These are phyloP conservation scores for Naegleria lovaniensis DNA, from an alignment of 208 protist genomes.

Conservation along the genomic window DNA sequence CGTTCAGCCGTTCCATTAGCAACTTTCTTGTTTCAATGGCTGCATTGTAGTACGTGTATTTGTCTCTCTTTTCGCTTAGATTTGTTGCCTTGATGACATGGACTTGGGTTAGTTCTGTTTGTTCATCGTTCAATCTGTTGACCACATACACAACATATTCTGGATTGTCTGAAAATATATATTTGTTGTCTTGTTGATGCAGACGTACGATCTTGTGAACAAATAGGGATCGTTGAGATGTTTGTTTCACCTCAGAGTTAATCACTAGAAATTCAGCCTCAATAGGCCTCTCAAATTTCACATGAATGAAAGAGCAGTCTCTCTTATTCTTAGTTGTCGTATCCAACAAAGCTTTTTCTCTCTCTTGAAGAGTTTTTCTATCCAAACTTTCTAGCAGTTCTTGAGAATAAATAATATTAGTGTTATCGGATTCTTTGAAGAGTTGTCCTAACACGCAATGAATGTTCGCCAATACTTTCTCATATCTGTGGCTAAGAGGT, in stretches of 20 bases:
- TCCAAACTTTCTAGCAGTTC: neutral
- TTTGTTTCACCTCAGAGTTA: neutral
- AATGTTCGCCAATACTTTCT: neutral
- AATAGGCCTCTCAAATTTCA: neutral
- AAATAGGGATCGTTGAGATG: neutral
- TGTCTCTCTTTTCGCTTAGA: neutral
- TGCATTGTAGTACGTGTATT: neutral
- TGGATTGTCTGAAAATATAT: neutral
- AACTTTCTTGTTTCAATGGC: neutral
- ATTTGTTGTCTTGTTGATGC: neutral
- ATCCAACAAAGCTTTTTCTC: neutral
- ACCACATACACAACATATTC: conserved; percentile 4
- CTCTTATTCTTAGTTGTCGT: neutral
- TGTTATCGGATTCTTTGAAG: neutral
- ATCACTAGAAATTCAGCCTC: neutral
- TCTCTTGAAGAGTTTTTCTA: neutral
- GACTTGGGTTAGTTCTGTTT: neutral
- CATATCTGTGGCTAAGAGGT: neutral
- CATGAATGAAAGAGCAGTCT: neutral
- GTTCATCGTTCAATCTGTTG: neutral
- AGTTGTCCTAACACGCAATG: neutral
- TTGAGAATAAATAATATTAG: neutral
- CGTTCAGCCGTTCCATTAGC: neutral
- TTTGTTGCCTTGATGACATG: neutral
- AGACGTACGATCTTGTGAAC: neutral